These are phyloP conservation scores for Emmonsiellopsis sp. DNA, from an alignment of 2,329 filamentous ascomycete species.

Conservation along the genomic window DNA sequence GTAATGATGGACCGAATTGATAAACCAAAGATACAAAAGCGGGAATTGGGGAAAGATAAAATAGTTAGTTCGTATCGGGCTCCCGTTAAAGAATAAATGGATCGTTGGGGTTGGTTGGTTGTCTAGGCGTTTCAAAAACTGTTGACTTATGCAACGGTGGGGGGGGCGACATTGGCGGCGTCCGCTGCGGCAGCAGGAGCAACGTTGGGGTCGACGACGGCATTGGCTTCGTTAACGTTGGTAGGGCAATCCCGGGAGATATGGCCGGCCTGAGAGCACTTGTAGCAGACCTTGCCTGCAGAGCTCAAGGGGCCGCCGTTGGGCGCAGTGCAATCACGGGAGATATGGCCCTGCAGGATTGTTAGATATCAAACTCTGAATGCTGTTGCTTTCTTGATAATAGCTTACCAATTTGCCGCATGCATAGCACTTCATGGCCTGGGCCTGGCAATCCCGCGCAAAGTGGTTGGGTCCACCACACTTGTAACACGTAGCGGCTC, in stretches of 20 bases:
- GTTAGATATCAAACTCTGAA: slow-evolving; percentile 7
- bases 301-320: slow-evolving; percentile 94
- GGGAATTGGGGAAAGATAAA: not conserved
- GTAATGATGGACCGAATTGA: slow-evolving; percentile 11
- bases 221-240: slow-evolving; percentile 37
- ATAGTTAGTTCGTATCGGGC: not conserved
- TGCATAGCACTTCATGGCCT: slow-evolving; percentile 97
- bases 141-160: slow-evolving; percentile 33
- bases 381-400: not conserved
- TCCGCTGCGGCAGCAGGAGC: slow-evolving; percentile 31
- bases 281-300: slow-evolving; percentile 96
- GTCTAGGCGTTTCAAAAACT: not conserved
- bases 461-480: slow-evolving; percentile 90
- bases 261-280: slow-evolving; percentile 89
- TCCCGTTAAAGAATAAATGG: not conserved
- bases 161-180: slow-evolving; percentile 25
- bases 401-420: slow-evolving; percentile 67
- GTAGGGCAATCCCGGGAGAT: slow-evolving; percentile 93
- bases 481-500: slow-evolving; percentile 55
- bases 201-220: not conserved
- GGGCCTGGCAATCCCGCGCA: slow-evolving; percentile 94
- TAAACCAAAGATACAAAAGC: slow-evolving; percentile 14
- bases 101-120: not conserved
- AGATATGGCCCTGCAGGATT: slow-evolving; percentile 62
- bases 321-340: slow-evolving; percentile 87